A percentile compares a stretch with the other conserved stretches of the same genome.
These are phyloP conservation scores for Hymenoscyphus fraxineus DNA, from an alignment of 2,329 filamentous ascomycete genomes.

Conservation along the genomic window DNA sequence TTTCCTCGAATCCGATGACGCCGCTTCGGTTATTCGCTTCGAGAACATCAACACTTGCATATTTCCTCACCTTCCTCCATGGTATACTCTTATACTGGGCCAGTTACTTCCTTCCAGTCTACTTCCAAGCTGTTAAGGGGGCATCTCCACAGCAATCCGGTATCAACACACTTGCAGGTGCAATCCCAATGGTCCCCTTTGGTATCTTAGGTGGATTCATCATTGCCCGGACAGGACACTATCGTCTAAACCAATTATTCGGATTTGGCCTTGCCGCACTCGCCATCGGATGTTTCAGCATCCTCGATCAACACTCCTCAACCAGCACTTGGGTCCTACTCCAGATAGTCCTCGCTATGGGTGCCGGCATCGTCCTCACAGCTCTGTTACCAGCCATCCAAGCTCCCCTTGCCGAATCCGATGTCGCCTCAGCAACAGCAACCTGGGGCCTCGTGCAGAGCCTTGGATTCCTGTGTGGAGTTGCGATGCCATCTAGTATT, in stretches of 20 bases:
- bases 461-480: background rate
- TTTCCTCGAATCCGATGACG: background rate
- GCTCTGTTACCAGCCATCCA: background rate
- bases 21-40: background rate
- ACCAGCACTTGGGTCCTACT: background rate
- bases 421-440: background rate
- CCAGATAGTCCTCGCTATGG: background rate
- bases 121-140: background rate
- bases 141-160: background rate
- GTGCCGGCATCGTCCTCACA: background rate
- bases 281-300: background rate
- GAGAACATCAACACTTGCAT: background rate
- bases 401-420: background rate
- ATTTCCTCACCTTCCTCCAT: background rate
- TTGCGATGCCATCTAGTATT: background rate
- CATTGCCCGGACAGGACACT: background rate
- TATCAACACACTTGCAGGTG: background rate
- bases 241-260: background rate
- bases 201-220: background rate
- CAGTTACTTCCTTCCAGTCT: background rate
- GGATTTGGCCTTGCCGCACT: background rate
- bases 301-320: background rate
- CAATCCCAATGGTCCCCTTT: background rate
- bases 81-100: slow-evolving; percentile 7
- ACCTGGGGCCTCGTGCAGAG: background rate